Conservation (phyloP, 768 basidiomycete species). For the Boletellus emodensis region DNA sequence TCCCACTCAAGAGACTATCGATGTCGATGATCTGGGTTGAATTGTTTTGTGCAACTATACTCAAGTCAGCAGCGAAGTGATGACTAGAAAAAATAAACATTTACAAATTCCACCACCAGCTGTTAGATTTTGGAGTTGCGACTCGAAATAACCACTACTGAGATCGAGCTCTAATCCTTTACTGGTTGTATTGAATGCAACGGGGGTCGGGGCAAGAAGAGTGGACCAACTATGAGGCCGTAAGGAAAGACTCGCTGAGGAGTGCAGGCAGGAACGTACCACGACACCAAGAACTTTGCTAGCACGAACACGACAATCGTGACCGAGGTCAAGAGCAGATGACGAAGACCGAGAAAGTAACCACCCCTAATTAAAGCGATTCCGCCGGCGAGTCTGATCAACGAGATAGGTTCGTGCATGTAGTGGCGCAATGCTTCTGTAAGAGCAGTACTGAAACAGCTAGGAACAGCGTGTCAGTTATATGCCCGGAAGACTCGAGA, state of each 20-base stretch:
- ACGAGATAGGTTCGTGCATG: slow-evolving; percentile 8
- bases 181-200: background rate
- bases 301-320: slow-evolving; percentile 7
- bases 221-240: slow-evolving; percentile 4
- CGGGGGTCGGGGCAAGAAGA: slow-evolving; percentile 4
- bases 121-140: background rate
- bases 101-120: too few species aligned
- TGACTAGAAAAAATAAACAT: too few species aligned
- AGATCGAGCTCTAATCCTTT: slow-evolving; percentile 9
- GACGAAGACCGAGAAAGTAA: background rate
- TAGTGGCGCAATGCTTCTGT: slow-evolving; percentile 8
- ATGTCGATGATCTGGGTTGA: slow-evolving; percentile 7
- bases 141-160: background rate
- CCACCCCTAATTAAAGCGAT: slow-evolving; percentile 2
- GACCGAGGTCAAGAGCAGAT: background rate
- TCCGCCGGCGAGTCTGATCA: background rate
- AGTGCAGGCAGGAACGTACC: background rate
- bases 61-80: too few species aligned
- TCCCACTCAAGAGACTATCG: slow-evolving; percentile 6
- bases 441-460: slow-evolving; percentile 2
- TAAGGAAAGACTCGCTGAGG: too few species aligned
- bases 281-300: slow-evolving; percentile 12
- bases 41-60: background rate
- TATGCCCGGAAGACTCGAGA: background rate
- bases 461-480: background rate